Conservation (phyloP, 768 basidiomycete species). For the Hysterangium stoloniferum region DNA sequence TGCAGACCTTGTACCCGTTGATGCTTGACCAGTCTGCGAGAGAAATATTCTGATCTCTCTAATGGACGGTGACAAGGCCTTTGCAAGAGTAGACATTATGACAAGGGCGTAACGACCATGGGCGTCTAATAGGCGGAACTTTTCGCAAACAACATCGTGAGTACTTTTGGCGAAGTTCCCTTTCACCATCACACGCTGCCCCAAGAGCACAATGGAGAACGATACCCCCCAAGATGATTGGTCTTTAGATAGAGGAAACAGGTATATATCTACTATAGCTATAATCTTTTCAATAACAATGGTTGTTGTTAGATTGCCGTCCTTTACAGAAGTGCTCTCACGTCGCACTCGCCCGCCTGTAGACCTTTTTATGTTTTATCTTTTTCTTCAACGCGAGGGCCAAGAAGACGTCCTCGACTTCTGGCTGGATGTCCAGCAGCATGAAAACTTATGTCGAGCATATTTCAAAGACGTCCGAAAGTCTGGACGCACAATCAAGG, state of each 20-base stretch:
- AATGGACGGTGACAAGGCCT: constrained; percentile 67
- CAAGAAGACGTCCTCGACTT: constrained; percentile 96
- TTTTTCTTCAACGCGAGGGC: constrained; percentile 93
- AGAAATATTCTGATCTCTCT: constrained; percentile 75
- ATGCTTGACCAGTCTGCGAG: constrained; percentile 69
- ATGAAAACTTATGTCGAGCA: constrained; percentile 96
- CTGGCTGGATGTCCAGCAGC: constrained; percentile 98
- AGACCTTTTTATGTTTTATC: constrained; percentile 63
- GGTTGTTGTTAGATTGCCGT: constrained; percentile 46
- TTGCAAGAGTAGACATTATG: constrained; percentile 55
- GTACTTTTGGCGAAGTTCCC: constrained; percentile 3
- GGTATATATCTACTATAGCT: neutral
- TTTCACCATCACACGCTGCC: constrained; percentile 1
- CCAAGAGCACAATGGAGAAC: constrained; percentile 37
- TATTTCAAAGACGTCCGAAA: constrained; percentile 99
- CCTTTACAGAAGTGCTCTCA: constrained; percentile 85
- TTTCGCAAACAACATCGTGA: constrained; percentile 7
- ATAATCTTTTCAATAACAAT: neutral
- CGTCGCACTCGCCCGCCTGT: constrained; percentile 89
- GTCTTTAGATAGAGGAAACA: constrained; percentile 60
- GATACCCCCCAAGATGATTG: constrained; percentile 61
- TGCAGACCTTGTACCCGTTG: constrained; percentile 69
- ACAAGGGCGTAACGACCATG: constrained; percentile 9
- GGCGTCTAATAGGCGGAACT: constrained; percentile 4
- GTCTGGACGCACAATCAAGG: constrained; percentile 85